A percentile compares a stretch with the other conserved stretches of the same genome.
phyloP scores from a whole-genome alignment of 106 monocot genomes.

The Dioscorea alata region DNA sequence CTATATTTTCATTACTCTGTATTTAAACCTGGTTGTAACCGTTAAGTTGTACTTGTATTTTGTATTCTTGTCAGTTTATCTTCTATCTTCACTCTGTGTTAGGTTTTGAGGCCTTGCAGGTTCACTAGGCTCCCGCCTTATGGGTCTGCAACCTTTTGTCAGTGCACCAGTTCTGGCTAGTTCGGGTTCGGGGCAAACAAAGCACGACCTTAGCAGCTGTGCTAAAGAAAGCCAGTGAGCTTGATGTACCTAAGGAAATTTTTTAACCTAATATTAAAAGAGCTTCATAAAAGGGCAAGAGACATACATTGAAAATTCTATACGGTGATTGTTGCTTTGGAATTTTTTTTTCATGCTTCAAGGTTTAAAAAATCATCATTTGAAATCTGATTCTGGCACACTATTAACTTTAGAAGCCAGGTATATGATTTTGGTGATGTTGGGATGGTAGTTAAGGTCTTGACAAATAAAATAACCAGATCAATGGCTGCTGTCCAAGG shows the following conservation, averaged over 20 bases:
- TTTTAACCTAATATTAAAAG: constrained; percentile 91
- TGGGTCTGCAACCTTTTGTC: too few species aligned
- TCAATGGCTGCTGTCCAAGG: constrained; percentile 80
- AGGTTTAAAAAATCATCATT: neutral
- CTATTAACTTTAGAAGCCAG: constrained; percentile 23
- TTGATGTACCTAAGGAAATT: constrained; percentile 94
- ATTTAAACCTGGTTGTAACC: too few species aligned
- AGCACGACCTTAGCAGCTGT: constrained; percentile 65
- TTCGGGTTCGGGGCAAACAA: too few species aligned
- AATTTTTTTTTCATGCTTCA: neutral
- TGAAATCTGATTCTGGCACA: neutral
- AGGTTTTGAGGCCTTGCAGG: too few species aligned
- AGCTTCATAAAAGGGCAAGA: constrained; percentile 94
- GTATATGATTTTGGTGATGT: constrained; percentile 96
- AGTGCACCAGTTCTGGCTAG: too few species aligned
- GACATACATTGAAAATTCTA: constrained; percentile 91
- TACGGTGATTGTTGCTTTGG: constrained; percentile 34
- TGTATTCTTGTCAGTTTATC: too few species aligned
- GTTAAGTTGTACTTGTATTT: too few species aligned
- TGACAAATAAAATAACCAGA: constrained; percentile 91
- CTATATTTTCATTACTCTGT: too few species aligned
- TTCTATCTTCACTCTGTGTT: too few species aligned
- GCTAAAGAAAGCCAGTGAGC: constrained; percentile 89
- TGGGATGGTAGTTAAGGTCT: constrained; percentile 86
- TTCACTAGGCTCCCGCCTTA: too few species aligned